These are phyloP conservation scores for Suillus ampliporus DNA, from an alignment of 768 basidiomycete genomes.

Conservation along the genomic window DNA sequence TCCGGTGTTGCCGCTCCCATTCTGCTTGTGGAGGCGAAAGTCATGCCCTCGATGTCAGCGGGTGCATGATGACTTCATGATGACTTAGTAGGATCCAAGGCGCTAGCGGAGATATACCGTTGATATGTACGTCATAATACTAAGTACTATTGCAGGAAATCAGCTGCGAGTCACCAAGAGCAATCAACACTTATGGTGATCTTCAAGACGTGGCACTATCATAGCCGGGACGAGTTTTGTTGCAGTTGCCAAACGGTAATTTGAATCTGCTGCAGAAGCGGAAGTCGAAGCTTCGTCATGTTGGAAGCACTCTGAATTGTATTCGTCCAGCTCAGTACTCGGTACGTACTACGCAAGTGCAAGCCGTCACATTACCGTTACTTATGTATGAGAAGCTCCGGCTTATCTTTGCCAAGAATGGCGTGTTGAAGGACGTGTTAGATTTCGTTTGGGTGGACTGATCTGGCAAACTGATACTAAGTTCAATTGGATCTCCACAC, in stretches of 20 bases:
- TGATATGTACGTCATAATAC: not conserved
- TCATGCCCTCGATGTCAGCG: not conserved
- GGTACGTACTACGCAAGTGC: not conserved
- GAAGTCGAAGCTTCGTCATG: conserved; percentile 1
- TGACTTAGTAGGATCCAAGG: not conserved
- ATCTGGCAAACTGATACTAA: not conserved
- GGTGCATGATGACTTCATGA: not conserved
- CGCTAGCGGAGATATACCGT: not conserved
- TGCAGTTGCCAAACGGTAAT: not conserved
- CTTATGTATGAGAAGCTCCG: not conserved
- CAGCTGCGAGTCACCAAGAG: not conserved
- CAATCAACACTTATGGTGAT: not conserved
- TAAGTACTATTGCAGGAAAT: not conserved
- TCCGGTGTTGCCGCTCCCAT: not conserved
- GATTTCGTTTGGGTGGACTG: no score
- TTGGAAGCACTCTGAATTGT: not conserved
- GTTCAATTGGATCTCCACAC: not conserved
- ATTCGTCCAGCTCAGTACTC: not conserved
- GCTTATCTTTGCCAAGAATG: not conserved
- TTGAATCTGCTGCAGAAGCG: not conserved
- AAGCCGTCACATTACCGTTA: not conserved
- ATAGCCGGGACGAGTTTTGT: not conserved
- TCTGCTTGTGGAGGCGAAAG: not conserved
- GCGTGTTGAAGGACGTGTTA: not conserved
- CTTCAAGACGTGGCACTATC: not conserved